phyloP scores from a whole-genome alignment of 768 basidiomycete genomes.

The Pholiota molesta region DNA sequence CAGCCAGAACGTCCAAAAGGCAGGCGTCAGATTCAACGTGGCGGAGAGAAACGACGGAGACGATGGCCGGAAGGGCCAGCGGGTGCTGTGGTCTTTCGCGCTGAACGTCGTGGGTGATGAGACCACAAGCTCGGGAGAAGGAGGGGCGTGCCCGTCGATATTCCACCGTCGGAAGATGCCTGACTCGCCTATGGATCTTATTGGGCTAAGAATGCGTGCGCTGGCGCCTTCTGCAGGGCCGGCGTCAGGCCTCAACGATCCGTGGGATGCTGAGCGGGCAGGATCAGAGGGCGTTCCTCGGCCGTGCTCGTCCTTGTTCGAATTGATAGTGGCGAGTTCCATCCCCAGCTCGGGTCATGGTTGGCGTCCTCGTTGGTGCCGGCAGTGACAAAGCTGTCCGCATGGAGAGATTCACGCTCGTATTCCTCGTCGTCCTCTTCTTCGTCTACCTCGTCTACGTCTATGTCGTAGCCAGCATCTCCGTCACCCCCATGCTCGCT shows the following conservation, averaged over 20 bases:
- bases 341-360: slow-evolving; percentile 14
- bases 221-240: neutral
- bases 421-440: slow-evolving; percentile 34
- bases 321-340: slow-evolving; percentile 14
- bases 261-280: neutral
- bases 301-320: neutral
- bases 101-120: slow-evolving; percentile 33
- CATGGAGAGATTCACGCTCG: slow-evolving; percentile 51
- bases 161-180: slow-evolving; percentile 57
- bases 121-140: slow-evolving; percentile 31
- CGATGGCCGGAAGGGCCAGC: slow-evolving; percentile 17
- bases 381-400: slow-evolving; percentile 63
- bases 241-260: neutral
- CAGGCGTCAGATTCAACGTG: slow-evolving; percentile 36
- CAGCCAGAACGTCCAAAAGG: slow-evolving; percentile 71
- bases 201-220: slow-evolving; percentile 12
- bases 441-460: slow-evolving; percentile 24
- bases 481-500: slow-evolving; percentile 19
- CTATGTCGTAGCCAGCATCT: slow-evolving; percentile 20
- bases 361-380: slow-evolving; percentile 24
- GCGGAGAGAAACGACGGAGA: slow-evolving; percentile 7
- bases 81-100: slow-evolving; percentile 32
- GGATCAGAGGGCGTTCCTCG: neutral
- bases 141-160: slow-evolving; percentile 35
- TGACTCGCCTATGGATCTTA: slow-evolving; percentile 41